phyloP scores from a whole-genome alignment of 306 rosid genomes.

The Pachyrhizus erosus region DNA sequence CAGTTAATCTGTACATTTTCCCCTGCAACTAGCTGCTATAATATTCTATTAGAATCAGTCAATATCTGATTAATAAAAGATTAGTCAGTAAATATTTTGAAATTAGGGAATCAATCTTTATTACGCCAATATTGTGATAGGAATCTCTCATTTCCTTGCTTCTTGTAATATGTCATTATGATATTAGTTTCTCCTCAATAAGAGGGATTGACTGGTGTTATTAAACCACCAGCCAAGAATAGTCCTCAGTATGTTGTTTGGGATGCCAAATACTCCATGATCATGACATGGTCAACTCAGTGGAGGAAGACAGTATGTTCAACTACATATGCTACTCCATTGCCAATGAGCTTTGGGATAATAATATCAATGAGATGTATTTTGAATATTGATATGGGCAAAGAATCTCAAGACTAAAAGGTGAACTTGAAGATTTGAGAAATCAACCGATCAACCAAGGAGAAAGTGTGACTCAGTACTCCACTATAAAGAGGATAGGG shows the following conservation, averaged over 20 bases:
- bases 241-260: background rate
- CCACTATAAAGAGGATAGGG: no score
- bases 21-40: no score
- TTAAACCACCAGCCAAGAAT: background rate
- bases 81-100: background rate
- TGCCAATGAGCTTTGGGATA: background rate
- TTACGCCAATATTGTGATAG: background rate
- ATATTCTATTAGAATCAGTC: background rate
- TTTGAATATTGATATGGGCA: no score
- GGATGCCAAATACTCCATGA: background rate
- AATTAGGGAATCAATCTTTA: background rate
- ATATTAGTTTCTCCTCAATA: background rate
- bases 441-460: no score
- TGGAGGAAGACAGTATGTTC: background rate
- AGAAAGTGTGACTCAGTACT: no score
- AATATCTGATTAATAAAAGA: background rate
- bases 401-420: no score
- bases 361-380: no score
- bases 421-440: background rate
- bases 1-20: conserved; percentile 23
- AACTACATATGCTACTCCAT: background rate
- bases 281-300: background rate
- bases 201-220: background rate
- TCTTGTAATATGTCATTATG: background rate
- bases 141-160: background rate